Evolutionary conservation across 345 rosid genomes (phyloP).

Genomic region (Schrenkiella parvula): DNA sequence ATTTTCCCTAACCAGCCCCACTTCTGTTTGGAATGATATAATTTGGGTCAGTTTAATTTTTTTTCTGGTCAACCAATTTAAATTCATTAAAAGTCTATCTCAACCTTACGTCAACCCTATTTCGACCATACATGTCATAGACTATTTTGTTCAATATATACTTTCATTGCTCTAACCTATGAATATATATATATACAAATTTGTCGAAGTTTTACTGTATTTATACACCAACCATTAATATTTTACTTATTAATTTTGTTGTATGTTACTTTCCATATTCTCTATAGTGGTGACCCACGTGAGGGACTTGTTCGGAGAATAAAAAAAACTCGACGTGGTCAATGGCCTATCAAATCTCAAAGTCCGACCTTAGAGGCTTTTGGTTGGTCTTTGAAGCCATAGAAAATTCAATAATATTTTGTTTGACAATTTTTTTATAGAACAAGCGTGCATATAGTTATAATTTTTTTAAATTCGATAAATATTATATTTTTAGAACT

Average conservation of each 20-base stretch:
- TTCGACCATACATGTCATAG: constrained; percentile 10
- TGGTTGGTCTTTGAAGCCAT: constrained; percentile 20
- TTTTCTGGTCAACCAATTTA: constrained; percentile 6
- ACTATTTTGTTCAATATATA: neutral
- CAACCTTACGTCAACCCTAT: constrained; percentile 27
- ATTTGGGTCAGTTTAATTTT: neutral
- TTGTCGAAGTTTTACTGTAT: too few relatives aligned
- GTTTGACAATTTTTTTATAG: neutral
- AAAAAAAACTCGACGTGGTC: constrained; percentile 17
- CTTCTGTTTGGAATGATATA: constrained; percentile 13
- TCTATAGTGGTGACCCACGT: constrained; percentile 26
- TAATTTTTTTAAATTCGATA: neutral
- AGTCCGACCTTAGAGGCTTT: constrained; percentile 25
- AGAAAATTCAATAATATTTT: neutral
- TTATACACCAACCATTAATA: neutral
- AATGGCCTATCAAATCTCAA: constrained; percentile 14
- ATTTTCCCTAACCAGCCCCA: constrained; percentile 7
- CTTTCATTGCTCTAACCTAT: neutral
- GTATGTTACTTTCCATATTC: constrained; percentile 6
- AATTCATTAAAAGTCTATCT: neutral
- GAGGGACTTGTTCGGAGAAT: neutral
- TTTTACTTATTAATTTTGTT: neutral
- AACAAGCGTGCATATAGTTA: constrained; percentile 21
- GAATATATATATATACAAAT: too few relatives aligned
- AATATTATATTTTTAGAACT: neutral